Evolutionary conservation across 768 basidiomycete genomes (phyloP), one percentile per base, ranked within the genome.

Genomic region (Suillus clintonianus): DNA sequence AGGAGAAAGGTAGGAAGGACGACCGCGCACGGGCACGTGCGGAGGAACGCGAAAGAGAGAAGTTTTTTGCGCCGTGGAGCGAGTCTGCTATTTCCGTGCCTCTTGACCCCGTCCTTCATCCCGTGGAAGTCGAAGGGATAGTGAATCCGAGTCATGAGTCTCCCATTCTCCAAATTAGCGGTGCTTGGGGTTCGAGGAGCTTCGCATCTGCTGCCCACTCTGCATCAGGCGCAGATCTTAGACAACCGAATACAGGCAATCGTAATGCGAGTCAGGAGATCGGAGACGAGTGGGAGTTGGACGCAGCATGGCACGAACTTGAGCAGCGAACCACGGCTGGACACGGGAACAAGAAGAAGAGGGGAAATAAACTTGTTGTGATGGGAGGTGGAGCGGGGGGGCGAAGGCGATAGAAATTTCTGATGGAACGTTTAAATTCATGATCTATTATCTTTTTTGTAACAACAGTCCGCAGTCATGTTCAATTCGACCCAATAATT

Each of bases 1-100:
- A 88, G 74, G 94, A 97, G 76, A 92, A 92, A 78, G 88, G 83
- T 58, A 82, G 85, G 73, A 93, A 89, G 72, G 97, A 99, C 71
- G 95, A 98, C 73, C 84, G 88, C 53, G 96, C 96, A 3, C 88
- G 89, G 58, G 79, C 79, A 1, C 81, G 86, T 17, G 92, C 91
- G 30, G 96, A 98, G 77, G 89, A 90, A 70, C 82, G 80, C 66
- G 92, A 91, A 69, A 74, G 81, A 60, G 93, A 94, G 76, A 84
- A 78, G 76, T 80, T 70, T 66, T 43, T 71, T 63, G 60, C 75
- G 57, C 50, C 76, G 64, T 37, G 54, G 62, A 54, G 43, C 11
- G 72, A 70, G 47, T 55, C 60, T 30, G 43, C 55, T 24, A 56
- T 45, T 37, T 45, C 68, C 30, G 42, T 65, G 11, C 61, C 60